Base-by-base conservation (phyloP, 2,329 filamentous ascomycete genomes). In the Neophaeococcomyces mojaviensis region DNA sequence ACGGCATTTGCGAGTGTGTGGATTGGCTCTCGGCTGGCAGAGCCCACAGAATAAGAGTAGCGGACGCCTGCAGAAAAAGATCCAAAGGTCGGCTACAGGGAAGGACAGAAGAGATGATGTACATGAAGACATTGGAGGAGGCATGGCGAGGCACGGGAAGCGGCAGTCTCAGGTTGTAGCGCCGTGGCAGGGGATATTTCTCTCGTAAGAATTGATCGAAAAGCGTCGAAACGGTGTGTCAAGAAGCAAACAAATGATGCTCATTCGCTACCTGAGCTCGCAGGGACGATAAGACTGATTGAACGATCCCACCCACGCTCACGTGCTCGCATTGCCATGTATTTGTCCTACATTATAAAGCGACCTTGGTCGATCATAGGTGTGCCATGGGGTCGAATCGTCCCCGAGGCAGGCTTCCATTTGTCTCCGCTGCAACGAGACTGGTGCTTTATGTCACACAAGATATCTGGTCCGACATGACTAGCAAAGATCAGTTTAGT, bases 121-220 rank as follows among this genome's bases (percentile, higher is more conserved):
- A 28, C 18, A 36, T 18, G 35, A 31, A 26, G 36, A 30, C n/a
- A n/a, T n/a, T n/a, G n/a, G n/a, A n/a, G n/a, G n/a, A n/a, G n/a
- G 36, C 41, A 37, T 22, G 15, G 33, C 18, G 39, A 4, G 34
- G 28, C 12, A 43, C 28, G 39, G 19, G n/a, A 24, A 3, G 26
- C 22, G 7, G 37, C 20, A 18, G 39, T 5, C 34, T 28, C 19
- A 28, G 33, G 31, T 37, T 19, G 41, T 44, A 44, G 41, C 41
- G 41, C 28, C 32, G 33, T 24, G 41, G 41, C 41, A 44, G 41
- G 24, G 18, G 32, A 35, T 28, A 35, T 36, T 37, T 22, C 35
- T 44, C 33, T 44, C 41, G 41, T 44, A 44, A 44, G 41, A 44
- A 28, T 37, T 44, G 41, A 32, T 44, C 16, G 5, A 22, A 43